Conservation (phyloP, 345 rosid species). For the Ceriops tagal region DNA sequence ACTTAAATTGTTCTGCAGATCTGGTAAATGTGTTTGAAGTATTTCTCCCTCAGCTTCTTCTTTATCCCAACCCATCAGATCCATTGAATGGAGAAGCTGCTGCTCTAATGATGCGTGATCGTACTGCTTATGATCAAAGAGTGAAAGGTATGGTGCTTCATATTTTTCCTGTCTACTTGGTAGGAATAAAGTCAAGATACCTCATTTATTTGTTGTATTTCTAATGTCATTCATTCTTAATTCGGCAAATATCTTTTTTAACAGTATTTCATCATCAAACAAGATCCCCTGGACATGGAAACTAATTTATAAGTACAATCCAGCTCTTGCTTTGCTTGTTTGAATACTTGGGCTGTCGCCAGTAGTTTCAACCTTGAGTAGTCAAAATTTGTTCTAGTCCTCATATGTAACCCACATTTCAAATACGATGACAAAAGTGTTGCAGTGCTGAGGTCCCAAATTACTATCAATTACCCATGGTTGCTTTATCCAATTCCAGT, state of each 20-base stretch:
- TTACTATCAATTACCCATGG: not conserved
- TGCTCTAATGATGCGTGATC: slow-evolving; percentile 93
- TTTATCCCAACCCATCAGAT: slow-evolving; percentile 94
- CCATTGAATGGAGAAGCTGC: slow-evolving; percentile 99
- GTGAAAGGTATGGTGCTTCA: slow-evolving; percentile 61
- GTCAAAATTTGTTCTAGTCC: not conserved
- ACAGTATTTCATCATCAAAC: too few species aligned
- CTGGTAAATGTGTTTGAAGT: slow-evolving; percentile 94
- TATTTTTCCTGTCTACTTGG: not conserved
- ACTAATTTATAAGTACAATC: not conserved
- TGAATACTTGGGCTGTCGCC: not conserved
- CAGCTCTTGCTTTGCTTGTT: not conserved
- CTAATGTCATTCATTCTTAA: too few species aligned
- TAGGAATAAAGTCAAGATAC: not conserved
- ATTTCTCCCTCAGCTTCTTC: slow-evolving; percentile 95
- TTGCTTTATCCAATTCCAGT: slow-evolving; percentile 7
- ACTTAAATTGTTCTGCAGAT: slow-evolving; percentile 40
- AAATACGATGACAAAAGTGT: not conserved
- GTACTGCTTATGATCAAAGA: slow-evolving; percentile 66
- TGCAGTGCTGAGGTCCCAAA: not conserved
- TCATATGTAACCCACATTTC: too few species aligned
- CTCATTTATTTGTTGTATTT: not conserved
- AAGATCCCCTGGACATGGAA: not conserved
- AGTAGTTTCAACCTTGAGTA: slow-evolving; percentile 5
- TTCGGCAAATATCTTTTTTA: too few species aligned